These are phyloP conservation scores for Rhynchosporium graminicola DNA, from an alignment of 2,329 filamentous ascomycete genomes.

Conservation along the genomic window DNA sequence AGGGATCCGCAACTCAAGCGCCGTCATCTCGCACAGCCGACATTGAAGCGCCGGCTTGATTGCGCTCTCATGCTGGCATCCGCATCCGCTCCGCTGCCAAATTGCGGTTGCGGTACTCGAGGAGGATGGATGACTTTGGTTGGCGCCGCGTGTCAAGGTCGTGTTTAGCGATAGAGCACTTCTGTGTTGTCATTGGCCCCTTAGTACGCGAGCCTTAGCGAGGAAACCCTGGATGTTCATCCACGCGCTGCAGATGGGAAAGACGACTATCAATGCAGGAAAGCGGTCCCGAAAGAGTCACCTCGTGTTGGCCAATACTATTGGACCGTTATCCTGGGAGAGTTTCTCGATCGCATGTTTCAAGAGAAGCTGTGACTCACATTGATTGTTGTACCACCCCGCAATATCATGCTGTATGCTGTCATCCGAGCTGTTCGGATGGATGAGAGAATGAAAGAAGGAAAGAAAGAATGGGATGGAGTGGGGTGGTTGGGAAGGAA, in stretches of 20 bases:
- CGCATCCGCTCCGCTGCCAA: not conserved
- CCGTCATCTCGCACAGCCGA: constrained; percentile 36
- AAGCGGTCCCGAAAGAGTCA: constrained; percentile 26
- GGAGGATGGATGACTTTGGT: constrained; percentile 25
- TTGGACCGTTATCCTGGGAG: constrained; percentile 24
- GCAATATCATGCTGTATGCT: constrained; percentile 28
- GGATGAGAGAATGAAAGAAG: not conserved
- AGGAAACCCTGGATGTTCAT: constrained; percentile 16
- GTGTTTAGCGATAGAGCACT: constrained; percentile 31
- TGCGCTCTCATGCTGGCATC: not conserved
- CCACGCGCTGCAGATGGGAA: constrained; percentile 35
- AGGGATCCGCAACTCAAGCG: constrained; percentile 31
- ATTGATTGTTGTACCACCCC: constrained; percentile 29
- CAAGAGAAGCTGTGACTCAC: constrained; percentile 36
- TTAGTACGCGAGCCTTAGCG: constrained; percentile 32
- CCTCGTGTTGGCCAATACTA: constrained; percentile 27
- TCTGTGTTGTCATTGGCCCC: constrained; percentile 29
- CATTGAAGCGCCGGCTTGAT: constrained; percentile 30
- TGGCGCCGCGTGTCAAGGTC: constrained; percentile 34
- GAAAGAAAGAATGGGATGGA: too few species aligned
- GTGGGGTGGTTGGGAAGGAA: constrained; percentile 18
- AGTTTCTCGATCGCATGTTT: constrained; percentile 38
- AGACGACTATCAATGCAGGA: constrained; percentile 21
- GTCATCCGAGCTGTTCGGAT: constrained; percentile 27
- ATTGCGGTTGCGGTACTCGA: constrained; percentile 16